Conservation (phyloP, 179 eudicot species). For the Beta macrorhiza region DNA sequence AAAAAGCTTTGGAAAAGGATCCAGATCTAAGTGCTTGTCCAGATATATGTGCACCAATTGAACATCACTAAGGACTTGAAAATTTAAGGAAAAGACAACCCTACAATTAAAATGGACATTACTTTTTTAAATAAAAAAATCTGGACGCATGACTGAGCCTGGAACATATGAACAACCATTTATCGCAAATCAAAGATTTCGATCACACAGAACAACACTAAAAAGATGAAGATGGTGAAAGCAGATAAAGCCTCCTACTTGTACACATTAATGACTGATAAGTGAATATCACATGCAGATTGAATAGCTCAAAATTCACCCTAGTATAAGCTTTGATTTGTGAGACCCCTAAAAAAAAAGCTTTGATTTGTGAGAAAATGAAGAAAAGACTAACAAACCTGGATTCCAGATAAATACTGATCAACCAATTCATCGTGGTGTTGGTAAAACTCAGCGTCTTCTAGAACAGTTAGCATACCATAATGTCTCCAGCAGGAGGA, state of each 20-base stretch:
- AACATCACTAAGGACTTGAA: no score
- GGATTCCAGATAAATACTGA: conserved; percentile 71
- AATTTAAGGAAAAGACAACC: not conserved
- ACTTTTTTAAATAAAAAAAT: not conserved
- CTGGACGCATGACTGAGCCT: not conserved
- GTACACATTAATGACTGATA: not conserved
- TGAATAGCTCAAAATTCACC: not conserved
- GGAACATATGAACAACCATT: not conserved
- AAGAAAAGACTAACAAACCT: conserved; percentile 34
- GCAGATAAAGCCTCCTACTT: not conserved
- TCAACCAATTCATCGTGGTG: conserved; percentile 48
- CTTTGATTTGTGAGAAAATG: not conserved
- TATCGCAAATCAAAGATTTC: not conserved
- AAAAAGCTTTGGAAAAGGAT: not conserved
- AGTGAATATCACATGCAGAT: not conserved
- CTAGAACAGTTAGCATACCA: conserved; percentile 56
- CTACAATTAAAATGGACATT: not conserved
- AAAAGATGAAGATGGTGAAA: not conserved
- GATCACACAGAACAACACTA: not conserved
- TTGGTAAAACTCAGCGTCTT: conserved; percentile 43
- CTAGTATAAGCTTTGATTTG: no score
- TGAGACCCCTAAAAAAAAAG: not conserved
- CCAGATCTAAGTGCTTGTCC: no score
- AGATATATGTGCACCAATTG: no score
- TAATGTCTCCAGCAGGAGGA: conserved; percentile 90